Evolutionary conservation across 2,329 filamentous ascomycete genomes (phyloP), one percentile per base, ranked within the genome.

Genomic region (Apiospora arundinis): DNA sequence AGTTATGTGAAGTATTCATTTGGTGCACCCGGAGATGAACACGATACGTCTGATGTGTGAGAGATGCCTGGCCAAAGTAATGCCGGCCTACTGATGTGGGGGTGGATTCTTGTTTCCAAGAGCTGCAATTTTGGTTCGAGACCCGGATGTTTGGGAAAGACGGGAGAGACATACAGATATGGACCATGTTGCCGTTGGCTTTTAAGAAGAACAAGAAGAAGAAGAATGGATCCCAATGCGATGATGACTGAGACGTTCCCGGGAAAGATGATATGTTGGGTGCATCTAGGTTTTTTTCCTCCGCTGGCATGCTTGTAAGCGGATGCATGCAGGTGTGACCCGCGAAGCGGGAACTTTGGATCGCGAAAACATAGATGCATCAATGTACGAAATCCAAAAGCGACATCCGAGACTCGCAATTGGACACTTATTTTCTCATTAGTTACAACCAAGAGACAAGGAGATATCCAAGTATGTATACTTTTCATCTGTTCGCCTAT

Each of bases 31-130:
- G 28, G 21, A 21, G 28, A 32, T n/a, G 56, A 40, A 40, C 18
- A 23, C 56, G 56, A 63, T 40, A 63, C 56, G 32, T 40, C 56
- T 40, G 56, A 18, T 63, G 56, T 63, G 40, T 40, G 56, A 40
- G 28, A 63, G 11, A 32, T 63, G 18, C 25, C 25, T 21, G 9
- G 21, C 21, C 8, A 28, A 28, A 32, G 11, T 14, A 56, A 56
- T 32, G 49, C 25, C 49, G 25, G 25, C 28, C 8, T 5, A n/a
- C n/a, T n/a, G 28, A 16, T 60, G 16, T 3, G 42, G 14, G 42
- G 2, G 42, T n/a, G 14, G 42, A 12, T 12, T 12, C 16, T 45
- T 1, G 1, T 16, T 45, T 2, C 42, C 12, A 45, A 16, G 42
- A 18, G 42, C 12, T 45, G n/a, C n/a, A n/a, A n/a, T 14, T 16